A percentile compares a stretch with the other conserved stretches of the same genome.
Evolutionary conservation across 1,139 yeast genomes (phyloP).

Genomic region (Candida glucosophila): DNA sequence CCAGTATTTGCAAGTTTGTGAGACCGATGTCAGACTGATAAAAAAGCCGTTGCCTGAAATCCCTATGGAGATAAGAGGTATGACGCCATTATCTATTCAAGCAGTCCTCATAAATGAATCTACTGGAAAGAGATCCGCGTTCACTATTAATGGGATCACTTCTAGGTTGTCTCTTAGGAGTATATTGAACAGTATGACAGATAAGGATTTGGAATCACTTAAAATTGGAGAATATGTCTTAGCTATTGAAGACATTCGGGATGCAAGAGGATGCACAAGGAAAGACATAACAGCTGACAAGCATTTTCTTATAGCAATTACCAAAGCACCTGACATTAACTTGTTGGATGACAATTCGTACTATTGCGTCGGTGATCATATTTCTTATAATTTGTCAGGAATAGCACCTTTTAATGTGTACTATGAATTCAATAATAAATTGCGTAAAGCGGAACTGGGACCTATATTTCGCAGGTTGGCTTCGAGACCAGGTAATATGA

Average conservation of each 20-base stretch:
- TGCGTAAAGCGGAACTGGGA: constrained; percentile 52
- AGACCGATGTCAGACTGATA: constrained; percentile 29
- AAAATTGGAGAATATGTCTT: constrained; percentile 48
- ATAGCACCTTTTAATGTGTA: constrained; percentile 68
- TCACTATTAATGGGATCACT: constrained; percentile 9
- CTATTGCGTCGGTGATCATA: constrained; percentile 89
- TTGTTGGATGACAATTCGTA: constrained; percentile 29
- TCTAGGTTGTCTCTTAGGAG: constrained; percentile 10
- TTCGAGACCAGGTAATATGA: constrained; percentile 66
- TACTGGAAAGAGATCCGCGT: constrained; percentile 11
- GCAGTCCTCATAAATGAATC: constrained; percentile 41
- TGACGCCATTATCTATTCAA: constrained; percentile 54
- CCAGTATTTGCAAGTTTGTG: constrained; percentile 49
- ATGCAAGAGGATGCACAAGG: constrained; percentile 62
- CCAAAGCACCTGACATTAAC: constrained; percentile 67
- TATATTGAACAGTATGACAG: constrained; percentile 5
- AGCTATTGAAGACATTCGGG: constrained; percentile 48
- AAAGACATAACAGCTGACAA: constrained; percentile 29
- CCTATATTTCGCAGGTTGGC: constrained; percentile 62
- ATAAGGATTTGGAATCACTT: constrained; percentile 6
- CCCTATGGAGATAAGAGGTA: constrained; percentile 47
- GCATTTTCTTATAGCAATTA: constrained; percentile 43
- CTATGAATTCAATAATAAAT: constrained; percentile 62
- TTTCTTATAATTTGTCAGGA: constrained; percentile 70
- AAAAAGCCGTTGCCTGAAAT: constrained; percentile 37